Base-by-base conservation (phyloP, 1,139 yeast genomes). In the Magnusiomyces paraingens region DNA sequence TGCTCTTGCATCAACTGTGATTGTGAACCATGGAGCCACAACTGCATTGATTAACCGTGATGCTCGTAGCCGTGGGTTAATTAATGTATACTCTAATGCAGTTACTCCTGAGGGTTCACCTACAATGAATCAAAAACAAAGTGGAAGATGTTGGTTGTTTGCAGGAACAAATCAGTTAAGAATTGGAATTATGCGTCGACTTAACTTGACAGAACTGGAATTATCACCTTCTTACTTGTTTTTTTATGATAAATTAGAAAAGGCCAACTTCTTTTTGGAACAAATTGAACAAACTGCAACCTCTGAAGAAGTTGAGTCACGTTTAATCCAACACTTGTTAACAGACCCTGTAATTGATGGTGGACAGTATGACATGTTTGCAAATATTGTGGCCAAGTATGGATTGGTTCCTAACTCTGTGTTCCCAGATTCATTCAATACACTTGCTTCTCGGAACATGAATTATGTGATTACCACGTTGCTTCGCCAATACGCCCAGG, bases 61-160 rank as follows among this genome's bases (percentile, higher is more conserved):
- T 55, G 64, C 66, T 36, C 78, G 73, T 62, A 72, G 79, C 46
- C 65, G 65, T 40, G 53, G 61, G 52, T 62, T 70, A 36, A 59
- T 66, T 42, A 72, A 75, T 60, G 74, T 82, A 35, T 88, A 84
- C 71, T 83, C 83, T 62, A 66, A 77, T 54, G 78, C 78, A 52
- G 80, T 87, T 36, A 80, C 80, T 41, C 74, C 77, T 3, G 85
- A 85, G 63, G 90, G 90, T 2, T 67, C 82, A 2, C 93, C 94
- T 21, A 74, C 82, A 52, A 83, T 87, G 63, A 82, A 84, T 70
- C 96, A 88, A 70, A 79, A 79, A 64, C 68, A 79, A 40, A 80
- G 88, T 15, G 95, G 95, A 42, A 74, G 95, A 63, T 88, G 96
- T 69, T 88, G 95, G 95, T 75, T 88, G 60, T 87, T 87, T 69